Evolutionary conservation across 1,284 basidiomycete genomes (phyloP), one percentile per base, ranked within the genome.

Genomic region (Coniophora puteana): DNA sequence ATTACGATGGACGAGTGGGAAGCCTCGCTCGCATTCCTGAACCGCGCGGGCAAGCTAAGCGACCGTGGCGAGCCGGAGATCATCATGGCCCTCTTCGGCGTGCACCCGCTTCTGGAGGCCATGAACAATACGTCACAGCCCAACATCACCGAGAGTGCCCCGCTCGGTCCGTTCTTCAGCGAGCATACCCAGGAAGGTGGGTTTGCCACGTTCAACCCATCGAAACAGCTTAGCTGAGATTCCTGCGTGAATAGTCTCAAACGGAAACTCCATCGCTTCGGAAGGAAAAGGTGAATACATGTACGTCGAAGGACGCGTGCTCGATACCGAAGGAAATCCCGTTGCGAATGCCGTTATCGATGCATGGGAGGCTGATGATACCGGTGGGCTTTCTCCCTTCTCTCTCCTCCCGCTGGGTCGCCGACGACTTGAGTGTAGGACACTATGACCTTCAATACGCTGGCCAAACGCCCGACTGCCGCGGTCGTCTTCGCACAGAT

Each of bases 1-100:
- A 60, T 92, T 36, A 88, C 87, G 8, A 83, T 82, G 1, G 83
- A 91, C 7, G 90, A 93, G 67, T 93, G 91, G 90, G 84, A 88
- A 80, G 62, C 71, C n/a, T 71, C 84, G 0, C 80, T 92, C 52
- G 61, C 83, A 45, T 92, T 91, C 66, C 66, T 93, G 50, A 92
- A 87, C 1, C 67, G 69, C 13, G 77, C 74, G 0, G 89, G 89
- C 6, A 71, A 92, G 64, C 87, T 63, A 46, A 88, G 80, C 62
- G 79, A 80, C 0, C 74, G 79, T 20, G 59, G 85, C 36, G 80
- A 88, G 23, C 88, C 89, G 66, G 90, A 93, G 57, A 88, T 88
- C 57, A 89, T 92, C 52, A 76, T 92, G 3, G 89, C 91, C 56
- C 70, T 78, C 0, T 65, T 93, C 2, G 90, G 91, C 7, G 74